These are phyloP conservation scores for Tripterygium wilfordii DNA, from an alignment of 177 flowering plant species.

Conservation along the genomic window DNA sequence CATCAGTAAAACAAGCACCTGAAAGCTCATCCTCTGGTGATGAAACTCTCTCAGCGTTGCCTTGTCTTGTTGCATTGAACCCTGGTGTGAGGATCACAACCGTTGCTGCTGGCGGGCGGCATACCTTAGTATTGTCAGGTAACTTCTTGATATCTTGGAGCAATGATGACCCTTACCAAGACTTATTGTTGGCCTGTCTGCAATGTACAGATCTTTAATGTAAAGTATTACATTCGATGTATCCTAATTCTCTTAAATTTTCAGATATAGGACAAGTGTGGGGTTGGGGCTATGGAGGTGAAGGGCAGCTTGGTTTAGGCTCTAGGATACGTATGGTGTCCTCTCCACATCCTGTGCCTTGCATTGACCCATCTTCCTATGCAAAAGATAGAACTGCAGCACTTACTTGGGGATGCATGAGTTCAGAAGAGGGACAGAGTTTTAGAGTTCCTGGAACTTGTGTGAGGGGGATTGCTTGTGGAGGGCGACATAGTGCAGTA, in stretches of 20 bases:
- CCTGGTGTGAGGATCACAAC: constrained; percentile 51
- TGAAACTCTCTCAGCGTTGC: constrained; percentile 50
- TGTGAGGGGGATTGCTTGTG: constrained; percentile 89
- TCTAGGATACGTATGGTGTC: constrained; percentile 91
- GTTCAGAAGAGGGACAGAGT: constrained; percentile 45
- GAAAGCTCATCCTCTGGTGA: constrained; percentile 55
- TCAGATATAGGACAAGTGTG: constrained; percentile 98
- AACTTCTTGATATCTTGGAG: constrained; percentile 5
- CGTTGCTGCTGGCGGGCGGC: constrained; percentile 81
- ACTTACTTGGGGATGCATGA: constrained; percentile 41
- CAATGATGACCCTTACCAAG: background rate
- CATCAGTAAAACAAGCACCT: constrained; percentile 43
- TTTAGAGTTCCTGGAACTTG: constrained; percentile 75
- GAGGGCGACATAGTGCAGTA: constrained; percentile 94
- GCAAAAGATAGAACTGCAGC: constrained; percentile 50
- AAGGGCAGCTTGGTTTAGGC: constrained; percentile 97
- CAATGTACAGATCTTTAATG: constrained; percentile 9
- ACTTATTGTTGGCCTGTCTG: background rate
- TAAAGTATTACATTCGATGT: constrained; percentile 20
- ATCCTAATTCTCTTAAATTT: constrained; percentile 34
- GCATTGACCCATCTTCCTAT: constrained; percentile 54
- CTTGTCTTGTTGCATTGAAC: constrained; percentile 56
- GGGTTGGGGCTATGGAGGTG: constrained; percentile 99
- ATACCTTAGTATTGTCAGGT: constrained; percentile 69
- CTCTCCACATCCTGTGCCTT: constrained; percentile 93